Evolutionary conservation across 495 filamentous ascomycete genomes (phyloP).

Genomic region (Ascodesmis nigricans): DNA sequence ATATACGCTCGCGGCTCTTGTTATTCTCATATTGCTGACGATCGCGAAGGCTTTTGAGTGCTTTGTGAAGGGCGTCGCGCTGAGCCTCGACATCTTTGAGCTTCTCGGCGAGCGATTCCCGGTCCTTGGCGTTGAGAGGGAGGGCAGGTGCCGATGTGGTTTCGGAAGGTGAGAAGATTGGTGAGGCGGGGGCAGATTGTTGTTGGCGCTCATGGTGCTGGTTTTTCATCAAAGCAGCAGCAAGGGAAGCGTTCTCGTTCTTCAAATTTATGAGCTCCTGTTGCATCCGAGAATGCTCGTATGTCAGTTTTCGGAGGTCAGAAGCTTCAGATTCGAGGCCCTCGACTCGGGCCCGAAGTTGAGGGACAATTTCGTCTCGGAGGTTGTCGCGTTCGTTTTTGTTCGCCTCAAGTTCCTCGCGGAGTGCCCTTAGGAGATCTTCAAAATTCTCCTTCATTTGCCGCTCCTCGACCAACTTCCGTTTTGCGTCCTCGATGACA

Average conservation of each 20-base stretch:
- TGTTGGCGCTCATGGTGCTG: background rate
- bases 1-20: constrained; percentile 57
- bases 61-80: constrained; percentile 72
- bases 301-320: constrained; percentile 43
- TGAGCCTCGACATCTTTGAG: constrained; percentile 84
- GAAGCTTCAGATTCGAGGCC: constrained; percentile 48
- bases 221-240: constrained; percentile 11
- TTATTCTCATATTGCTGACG: constrained; percentile 62
- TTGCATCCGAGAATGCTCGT: constrained; percentile 56
- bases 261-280: constrained; percentile 53
- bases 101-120: constrained; percentile 52
- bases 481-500: constrained; percentile 54
- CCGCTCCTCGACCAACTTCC: constrained; percentile 65
- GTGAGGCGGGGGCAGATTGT: background rate
- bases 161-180: background rate
- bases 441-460: constrained; percentile 85
- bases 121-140: constrained; percentile 17
- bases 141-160: constrained; percentile 5
- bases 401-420: constrained; percentile 57
- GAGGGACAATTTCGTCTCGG: constrained; percentile 62
- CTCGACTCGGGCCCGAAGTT: constrained; percentile 48
- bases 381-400: constrained; percentile 81
- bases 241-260: constrained; percentile 39
- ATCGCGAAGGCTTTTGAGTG: constrained; percentile 67
- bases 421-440: constrained; percentile 64